These are phyloP conservation scores for Globisporangium ultimum DNA, from an alignment of 352 stramenopile genomes.

Conservation along the genomic window DNA sequence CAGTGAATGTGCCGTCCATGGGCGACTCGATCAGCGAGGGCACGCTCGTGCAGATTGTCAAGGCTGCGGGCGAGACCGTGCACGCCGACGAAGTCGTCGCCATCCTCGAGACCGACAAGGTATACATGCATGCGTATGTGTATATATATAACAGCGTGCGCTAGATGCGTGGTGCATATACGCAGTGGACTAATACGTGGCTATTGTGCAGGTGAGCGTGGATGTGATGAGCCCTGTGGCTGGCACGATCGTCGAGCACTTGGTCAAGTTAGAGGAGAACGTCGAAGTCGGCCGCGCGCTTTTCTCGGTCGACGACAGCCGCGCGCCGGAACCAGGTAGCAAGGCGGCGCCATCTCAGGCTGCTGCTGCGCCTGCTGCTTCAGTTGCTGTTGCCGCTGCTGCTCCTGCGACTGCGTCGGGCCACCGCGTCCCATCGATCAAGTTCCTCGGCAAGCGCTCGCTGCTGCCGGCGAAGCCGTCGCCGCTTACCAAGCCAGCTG, in stretches of 20 bases:
- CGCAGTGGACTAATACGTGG: not conserved
- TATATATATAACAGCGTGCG: not conserved
- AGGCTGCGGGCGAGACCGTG: slow-evolving; percentile 91
- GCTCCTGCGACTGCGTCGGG: slow-evolving; percentile 16
- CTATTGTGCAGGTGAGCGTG: slow-evolving; percentile 67
- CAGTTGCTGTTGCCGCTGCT: slow-evolving; percentile 10
- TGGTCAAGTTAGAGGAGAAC: slow-evolving; percentile 94
- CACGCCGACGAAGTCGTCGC: slow-evolving; percentile 95
- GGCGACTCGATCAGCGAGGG: slow-evolving; percentile 98
- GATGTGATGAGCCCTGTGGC: slow-evolving; percentile 88
- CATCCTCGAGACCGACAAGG: slow-evolving; percentile 99
- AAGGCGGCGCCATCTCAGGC: slow-evolving; percentile 16
- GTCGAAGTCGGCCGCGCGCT: slow-evolving; percentile 93
- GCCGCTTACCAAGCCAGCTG: slow-evolving; percentile 19
- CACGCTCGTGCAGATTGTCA: slow-evolving; percentile 95
- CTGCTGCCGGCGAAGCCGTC: slow-evolving; percentile 44
- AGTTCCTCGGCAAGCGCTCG: slow-evolving; percentile 71
- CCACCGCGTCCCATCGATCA: slow-evolving; percentile 58
- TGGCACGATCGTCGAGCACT: slow-evolving; percentile 91
- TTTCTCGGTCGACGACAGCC: slow-evolving; percentile 91
- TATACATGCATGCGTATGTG: slow-evolving; percentile 30
- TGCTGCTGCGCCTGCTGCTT: slow-evolving; percentile 3
- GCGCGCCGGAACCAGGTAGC: slow-evolving; percentile 26
- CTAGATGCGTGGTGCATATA: not conserved
- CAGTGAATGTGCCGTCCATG: slow-evolving; percentile 87